A percentile compares a stretch with the other conserved stretches of the same genome.
Conservation (phyloP, 2,329 filamentous ascomycete species). For the Magnaporthales sp. region DNA sequence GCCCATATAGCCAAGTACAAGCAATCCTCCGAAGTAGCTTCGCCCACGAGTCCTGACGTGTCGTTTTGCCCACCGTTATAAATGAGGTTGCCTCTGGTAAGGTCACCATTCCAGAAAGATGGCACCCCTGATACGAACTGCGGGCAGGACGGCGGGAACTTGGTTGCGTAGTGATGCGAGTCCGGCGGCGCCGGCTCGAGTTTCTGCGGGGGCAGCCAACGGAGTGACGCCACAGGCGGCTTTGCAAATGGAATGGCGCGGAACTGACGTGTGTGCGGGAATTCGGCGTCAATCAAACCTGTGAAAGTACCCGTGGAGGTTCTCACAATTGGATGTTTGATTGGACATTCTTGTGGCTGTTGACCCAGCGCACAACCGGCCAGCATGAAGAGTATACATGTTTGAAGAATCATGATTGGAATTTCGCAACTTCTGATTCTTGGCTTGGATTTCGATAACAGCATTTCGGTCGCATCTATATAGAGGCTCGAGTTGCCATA, state of each 20-base stretch:
- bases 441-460: too few relatives aligned
- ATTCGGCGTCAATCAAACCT: background rate
- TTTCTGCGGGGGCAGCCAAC: background rate
- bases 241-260: background rate
- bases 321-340: background rate
- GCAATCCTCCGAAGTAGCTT: slow-evolving; percentile 26
- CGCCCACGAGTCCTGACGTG: background rate
- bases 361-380: background rate
- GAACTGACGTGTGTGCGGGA: background rate
- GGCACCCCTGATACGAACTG: background rate
- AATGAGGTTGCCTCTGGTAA: background rate
- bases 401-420: background rate
- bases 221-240: background rate
- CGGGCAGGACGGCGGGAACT: background rate
- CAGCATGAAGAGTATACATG: background rate
- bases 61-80: background rate
- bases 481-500: too few relatives aligned
- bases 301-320: background rate
- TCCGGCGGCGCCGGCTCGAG: background rate
- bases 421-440: background rate
- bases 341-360: background rate
- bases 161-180: background rate
- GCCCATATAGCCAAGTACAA: slow-evolving; percentile 36
- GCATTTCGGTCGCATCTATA: too few relatives aligned
- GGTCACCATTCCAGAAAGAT: background rate